Percentiles rank a stretch among this genome's conserved stretches.
phyloP scores from a whole-genome alignment of 2,329 filamentous ascomycete genomes.

The Pochonia chlamydosporia region DNA sequence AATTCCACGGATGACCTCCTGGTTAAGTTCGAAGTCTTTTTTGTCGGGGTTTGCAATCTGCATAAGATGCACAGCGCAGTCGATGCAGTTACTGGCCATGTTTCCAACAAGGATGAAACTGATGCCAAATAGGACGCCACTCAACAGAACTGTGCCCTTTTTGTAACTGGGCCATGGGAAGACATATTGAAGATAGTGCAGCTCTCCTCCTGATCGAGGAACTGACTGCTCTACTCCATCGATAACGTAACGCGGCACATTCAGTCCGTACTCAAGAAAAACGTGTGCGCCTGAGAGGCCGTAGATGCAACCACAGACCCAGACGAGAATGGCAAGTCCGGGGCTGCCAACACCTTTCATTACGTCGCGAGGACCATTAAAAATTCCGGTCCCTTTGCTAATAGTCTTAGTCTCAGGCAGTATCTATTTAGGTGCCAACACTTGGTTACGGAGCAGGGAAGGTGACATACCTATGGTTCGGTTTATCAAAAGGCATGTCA shows the following conservation, averaged over 20 bases:
- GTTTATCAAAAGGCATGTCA: background rate
- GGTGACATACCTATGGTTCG: background rate
- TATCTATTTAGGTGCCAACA: no score
- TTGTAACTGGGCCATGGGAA: conserved; percentile 30
- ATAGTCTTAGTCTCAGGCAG: background rate
- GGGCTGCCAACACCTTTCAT: conserved; percentile 26
- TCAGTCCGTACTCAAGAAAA: conserved; percentile 41
- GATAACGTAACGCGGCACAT: conserved; percentile 35
- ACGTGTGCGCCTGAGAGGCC: conserved; percentile 29
- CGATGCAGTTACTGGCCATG: conserved; percentile 41
- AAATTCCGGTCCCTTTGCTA: conserved; percentile 28
- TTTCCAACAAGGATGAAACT: conserved; percentile 41
- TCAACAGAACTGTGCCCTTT: conserved; percentile 28
- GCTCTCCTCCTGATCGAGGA: conserved; percentile 39
- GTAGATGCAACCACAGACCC: conserved; percentile 33
- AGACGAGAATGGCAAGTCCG: conserved; percentile 31
- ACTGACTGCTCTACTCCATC: conserved; percentile 32
- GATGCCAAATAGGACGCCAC: conserved; percentile 39
- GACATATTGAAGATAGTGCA: conserved; percentile 44
- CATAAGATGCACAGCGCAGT: conserved; percentile 36
- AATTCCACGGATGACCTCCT: conserved; percentile 36
- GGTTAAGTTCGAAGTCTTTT: conserved; percentile 13
- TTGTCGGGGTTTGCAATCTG: conserved; percentile 23
- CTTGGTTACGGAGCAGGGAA: background rate
- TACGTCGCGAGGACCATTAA: conserved; percentile 27